Evolutionary conservation across 495 filamentous ascomycete genomes (phyloP), one percentile per base, ranked within the genome.

Genomic region (Talaromyces liani): DNA sequence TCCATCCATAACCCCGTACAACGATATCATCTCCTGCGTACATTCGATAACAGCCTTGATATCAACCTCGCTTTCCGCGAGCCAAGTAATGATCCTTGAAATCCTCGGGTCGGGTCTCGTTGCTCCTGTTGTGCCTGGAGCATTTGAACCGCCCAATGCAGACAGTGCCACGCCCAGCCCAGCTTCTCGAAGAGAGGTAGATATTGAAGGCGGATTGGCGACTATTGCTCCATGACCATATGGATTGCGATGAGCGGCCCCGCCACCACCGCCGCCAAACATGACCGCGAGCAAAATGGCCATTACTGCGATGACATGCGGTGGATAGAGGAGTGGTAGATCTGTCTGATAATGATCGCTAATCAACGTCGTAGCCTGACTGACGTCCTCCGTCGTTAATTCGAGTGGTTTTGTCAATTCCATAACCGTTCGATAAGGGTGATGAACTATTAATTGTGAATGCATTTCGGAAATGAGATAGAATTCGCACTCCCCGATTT

Each of bases 311-410:
- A 98, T 90, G 54, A 92, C 81, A 71, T 98, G 94, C 49, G 94
- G 94, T 20, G 94, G 83, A 71, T 92, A 88, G 9, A 97, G 78
- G 27, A 98, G 79, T 4, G 94, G 91, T 27, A 98, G 80, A 71
- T 98, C 95, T 6, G 94, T 98, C 73, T 96, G 85, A 73, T 94
- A 98, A 68, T 92, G 91, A 72, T 98, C 94, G 75, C 98, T 98
- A 77, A 98, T 91, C 65, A 97, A 85, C 4, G 86, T 90, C 84
- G 89, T 91, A 45, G 92, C 89, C 16, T 93, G 83, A 53, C 82
- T 81, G 51, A 82, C 78, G 70, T 98, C 95, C 63, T 98, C 95
- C 55, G 82, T 83, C 57, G 81, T 85, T 20, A 98, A 81, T 24
- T 76, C 74, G 62, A 98, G 85, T 25, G 86, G 83, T 58, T 75